phyloP scores from a whole-genome alignment of 2,329 filamentous ascomycete genomes.

The Nemania abortiva region DNA sequence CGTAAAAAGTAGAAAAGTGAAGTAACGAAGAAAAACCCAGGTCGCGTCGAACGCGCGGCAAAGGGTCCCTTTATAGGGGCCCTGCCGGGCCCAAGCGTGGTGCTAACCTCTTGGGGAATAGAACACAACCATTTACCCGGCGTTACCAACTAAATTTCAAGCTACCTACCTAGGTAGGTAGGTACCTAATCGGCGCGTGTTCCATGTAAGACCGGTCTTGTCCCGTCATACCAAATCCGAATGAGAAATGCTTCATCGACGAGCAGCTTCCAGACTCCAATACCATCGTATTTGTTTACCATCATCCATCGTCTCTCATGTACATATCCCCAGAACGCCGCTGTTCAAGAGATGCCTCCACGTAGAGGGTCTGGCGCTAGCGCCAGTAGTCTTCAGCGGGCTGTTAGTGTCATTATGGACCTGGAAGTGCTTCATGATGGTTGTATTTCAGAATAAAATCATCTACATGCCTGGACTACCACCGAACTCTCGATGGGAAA shows the following conservation, averaged over 20 bases:
- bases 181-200: no score
- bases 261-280: conserved; percentile 30
- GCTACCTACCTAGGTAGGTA: no score
- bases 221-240: background rate
- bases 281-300: conserved; percentile 38
- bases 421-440: conserved; percentile 78
- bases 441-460: conserved; percentile 83
- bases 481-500: conserved; percentile 76
- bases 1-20: no score
- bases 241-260: conserved; percentile 19
- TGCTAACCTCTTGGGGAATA: no score
- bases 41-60: no score
- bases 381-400: conserved; percentile 74
- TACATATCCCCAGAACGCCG: conserved; percentile 40
- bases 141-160: no score
- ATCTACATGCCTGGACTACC: conserved; percentile 84
- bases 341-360: conserved; percentile 51
- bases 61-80: no score
- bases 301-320: conserved; percentile 35
- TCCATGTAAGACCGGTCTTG: background rate
- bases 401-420: conserved; percentile 74
- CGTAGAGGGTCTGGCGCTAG: conserved; percentile 63
- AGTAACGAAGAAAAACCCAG: no score
- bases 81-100: no score
- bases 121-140: no score